Conservation (phyloP, 129 eudicot species). For the Ambrosia trifida region DNA sequence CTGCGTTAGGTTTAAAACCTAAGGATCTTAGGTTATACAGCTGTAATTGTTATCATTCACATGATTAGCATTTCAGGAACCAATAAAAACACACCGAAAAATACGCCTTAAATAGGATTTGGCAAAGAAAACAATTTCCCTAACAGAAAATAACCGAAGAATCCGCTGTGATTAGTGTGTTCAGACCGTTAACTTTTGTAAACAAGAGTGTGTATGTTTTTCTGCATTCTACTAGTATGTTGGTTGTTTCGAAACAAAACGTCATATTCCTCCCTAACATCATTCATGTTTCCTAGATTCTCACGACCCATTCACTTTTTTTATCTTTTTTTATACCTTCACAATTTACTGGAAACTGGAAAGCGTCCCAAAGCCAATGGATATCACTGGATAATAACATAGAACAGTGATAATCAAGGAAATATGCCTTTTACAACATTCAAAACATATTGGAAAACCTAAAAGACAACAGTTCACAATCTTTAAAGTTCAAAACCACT, state of each 20-base stretch:
- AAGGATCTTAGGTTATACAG: slow-evolving; percentile 11
- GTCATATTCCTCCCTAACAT: not conserved
- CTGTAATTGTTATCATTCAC: not conserved
- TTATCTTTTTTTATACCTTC: not conserved
- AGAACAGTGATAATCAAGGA: not conserved
- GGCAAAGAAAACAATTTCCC: not conserved
- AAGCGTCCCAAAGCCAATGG: slow-evolving; percentile 7
- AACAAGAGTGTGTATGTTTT: too few species aligned
- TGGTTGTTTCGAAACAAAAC: not conserved
- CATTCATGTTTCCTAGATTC: slow-evolving; percentile 2
- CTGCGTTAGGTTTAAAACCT: not conserved
- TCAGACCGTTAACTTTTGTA: too few species aligned
- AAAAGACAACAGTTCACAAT: not conserved
- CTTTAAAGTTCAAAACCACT: not conserved
- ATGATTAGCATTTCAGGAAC: not conserved
- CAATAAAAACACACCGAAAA: not conserved
- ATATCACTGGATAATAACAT: slow-evolving; percentile 7
- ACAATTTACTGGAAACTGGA: not conserved
- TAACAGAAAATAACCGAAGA: not conserved
- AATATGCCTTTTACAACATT: not conserved
- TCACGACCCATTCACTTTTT: too few species aligned
- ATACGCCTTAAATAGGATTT: not conserved
- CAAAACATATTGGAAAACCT: not conserved
- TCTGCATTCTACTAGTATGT: not conserved
- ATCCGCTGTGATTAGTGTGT: not conserved